These are phyloP conservation scores for Ophiosphaerella herpotricha DNA, from an alignment of 2,329 filamentous ascomycete genomes.

Conservation along the genomic window DNA sequence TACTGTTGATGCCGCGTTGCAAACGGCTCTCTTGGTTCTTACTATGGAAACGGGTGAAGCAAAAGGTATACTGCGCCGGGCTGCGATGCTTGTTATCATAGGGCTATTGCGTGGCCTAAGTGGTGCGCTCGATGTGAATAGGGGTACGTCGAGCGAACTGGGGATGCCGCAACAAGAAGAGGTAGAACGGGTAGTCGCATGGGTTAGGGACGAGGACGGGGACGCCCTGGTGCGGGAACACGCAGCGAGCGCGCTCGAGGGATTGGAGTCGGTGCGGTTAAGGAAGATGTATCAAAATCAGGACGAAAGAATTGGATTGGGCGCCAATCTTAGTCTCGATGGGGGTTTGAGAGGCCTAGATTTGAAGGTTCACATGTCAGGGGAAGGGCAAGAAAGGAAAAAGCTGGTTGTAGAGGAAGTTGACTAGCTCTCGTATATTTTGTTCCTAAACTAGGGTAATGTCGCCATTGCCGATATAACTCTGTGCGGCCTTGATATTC, in stretches of 20 bases:
- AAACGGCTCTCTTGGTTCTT: slow-evolving; percentile 66
- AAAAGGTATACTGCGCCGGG: slow-evolving; percentile 67
- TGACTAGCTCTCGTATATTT: slow-evolving; percentile 50
- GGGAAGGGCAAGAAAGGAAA: slow-evolving; percentile 41
- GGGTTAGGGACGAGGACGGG: slow-evolving; percentile 67
- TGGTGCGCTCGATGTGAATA: slow-evolving; percentile 48
- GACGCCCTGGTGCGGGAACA: slow-evolving; percentile 72
- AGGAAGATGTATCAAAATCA: slow-evolving; percentile 53
- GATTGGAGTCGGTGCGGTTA: slow-evolving; percentile 65
- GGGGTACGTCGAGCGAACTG: slow-evolving; percentile 55
- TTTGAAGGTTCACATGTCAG: slow-evolving; percentile 38
- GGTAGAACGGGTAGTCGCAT: slow-evolving; percentile 65
- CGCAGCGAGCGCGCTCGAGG: slow-evolving; percentile 69
- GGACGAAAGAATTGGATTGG: slow-evolving; percentile 26
- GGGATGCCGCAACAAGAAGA: slow-evolving; percentile 63
- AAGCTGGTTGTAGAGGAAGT: slow-evolving; percentile 60
- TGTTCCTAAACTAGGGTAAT: slow-evolving; percentile 7
- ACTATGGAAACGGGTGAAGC: slow-evolving; percentile 64
- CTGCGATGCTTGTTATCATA: slow-evolving; percentile 67
- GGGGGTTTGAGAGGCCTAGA: slow-evolving; percentile 52
- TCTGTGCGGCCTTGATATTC: not conserved
- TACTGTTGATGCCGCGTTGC: slow-evolving; percentile 56
- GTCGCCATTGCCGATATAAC: slow-evolving; percentile 1
- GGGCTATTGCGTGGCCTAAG: slow-evolving; percentile 66
- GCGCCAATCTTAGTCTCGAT: slow-evolving; percentile 36